phyloP scores from a whole-genome alignment of 495 filamentous ascomycete species.

The Neurospora sp. region DNA sequence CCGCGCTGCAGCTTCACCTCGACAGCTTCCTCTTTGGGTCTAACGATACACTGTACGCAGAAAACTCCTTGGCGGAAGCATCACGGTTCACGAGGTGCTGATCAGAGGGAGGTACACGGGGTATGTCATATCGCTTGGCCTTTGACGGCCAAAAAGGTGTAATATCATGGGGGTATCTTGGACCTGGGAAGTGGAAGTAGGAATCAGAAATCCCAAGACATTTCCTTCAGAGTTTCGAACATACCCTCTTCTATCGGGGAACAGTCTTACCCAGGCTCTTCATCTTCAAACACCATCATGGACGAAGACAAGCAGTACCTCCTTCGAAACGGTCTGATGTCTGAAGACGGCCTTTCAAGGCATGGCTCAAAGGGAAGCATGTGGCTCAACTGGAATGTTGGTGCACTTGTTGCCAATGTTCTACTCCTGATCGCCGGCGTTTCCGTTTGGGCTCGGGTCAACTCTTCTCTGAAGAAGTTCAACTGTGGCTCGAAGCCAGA shows the following conservation, averaged over 20 bases:
- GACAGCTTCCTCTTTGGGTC: not conserved
- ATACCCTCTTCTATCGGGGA: not conserved
- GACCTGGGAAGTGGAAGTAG: not conserved
- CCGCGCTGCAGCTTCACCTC: not conserved
- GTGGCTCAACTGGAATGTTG: not conserved
- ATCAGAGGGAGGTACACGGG: not conserved
- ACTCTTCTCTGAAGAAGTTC: not conserved
- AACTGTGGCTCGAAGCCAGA: not conserved
- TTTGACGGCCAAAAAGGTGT: not conserved
- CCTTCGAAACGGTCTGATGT: not conserved
- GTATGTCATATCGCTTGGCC: not conserved
- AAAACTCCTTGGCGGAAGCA: not conserved
- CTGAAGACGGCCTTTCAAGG: not conserved
- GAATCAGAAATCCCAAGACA: not conserved
- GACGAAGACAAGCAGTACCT: constrained; percentile 1
- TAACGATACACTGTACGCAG: not conserved
- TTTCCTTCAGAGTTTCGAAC: not conserved
- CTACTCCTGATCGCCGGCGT: not conserved
- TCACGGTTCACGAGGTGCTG: not conserved
- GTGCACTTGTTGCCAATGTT: not conserved
- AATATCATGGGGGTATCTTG: not conserved
- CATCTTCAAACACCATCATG: not conserved
- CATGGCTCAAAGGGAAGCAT: not conserved
- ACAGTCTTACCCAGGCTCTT: not conserved
- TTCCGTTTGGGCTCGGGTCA: not conserved